Evolutionary conservation across 2,329 filamentous ascomycete species (phyloP).

Genomic region (Triangularia setosa): DNA sequence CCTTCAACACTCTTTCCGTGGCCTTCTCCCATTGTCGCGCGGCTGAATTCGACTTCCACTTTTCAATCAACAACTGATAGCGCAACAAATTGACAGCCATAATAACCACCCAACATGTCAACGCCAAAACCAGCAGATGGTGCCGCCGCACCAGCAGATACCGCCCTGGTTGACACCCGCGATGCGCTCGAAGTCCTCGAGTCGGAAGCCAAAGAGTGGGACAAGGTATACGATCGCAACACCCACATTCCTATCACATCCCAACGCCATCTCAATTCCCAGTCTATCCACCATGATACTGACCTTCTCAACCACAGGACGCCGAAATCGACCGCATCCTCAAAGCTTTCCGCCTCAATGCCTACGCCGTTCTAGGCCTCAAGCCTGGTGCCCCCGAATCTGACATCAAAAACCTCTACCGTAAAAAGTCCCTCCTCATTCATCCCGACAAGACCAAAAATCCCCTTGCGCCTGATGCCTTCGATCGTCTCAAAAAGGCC

Average conservation of each 20-base stretch:
- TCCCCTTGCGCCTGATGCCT: constrained; percentile 84
- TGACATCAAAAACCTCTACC: constrained; percentile 91
- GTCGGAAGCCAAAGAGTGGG: constrained; percentile 82
- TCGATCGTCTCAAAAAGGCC: constrained; percentile 93
- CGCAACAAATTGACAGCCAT: background rate
- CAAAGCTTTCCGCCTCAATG: constrained; percentile 74
- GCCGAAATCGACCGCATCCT: constrained; percentile 93
- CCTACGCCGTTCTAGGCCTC: constrained; percentile 90
- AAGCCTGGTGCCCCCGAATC: constrained; percentile 92
- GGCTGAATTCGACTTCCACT: background rate
- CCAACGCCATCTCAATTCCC: background rate
- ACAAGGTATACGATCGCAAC: constrained; percentile 58
- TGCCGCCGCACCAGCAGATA: constrained; percentile 42
- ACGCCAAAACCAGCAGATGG: constrained; percentile 16
- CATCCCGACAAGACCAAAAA: constrained; percentile 98
- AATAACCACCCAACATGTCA: background rate
- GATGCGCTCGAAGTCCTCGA: constrained; percentile 79
- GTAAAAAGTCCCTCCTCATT: constrained; percentile 97
- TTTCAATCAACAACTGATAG: background rate
- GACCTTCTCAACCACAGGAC: constrained; percentile 54
- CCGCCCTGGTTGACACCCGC: constrained; percentile 42
- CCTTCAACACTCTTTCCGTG: background rate
- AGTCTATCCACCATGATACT: background rate
- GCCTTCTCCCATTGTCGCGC: background rate
- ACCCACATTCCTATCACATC: background rate